phyloP scores from a whole-genome alignment of 1,284 basidiomycete genomes.

The Leccinum solheimii region DNA sequence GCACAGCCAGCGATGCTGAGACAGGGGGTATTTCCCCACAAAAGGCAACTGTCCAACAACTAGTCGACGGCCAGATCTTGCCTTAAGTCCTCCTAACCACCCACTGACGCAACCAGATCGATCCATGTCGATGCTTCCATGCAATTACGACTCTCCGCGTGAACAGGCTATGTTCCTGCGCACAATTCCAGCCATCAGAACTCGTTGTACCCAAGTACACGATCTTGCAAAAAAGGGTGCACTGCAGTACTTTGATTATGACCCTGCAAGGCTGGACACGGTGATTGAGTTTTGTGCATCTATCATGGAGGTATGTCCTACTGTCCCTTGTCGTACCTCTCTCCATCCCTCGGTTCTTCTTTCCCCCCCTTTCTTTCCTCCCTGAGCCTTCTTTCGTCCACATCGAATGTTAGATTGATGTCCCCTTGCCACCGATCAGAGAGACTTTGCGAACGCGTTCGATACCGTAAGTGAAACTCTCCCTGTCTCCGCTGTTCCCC shows the following conservation, averaged over 20 bases:
- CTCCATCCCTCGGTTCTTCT: background rate
- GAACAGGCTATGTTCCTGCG: slow-evolving; percentile 71
- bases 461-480: slow-evolving; percentile 46
- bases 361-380: background rate
- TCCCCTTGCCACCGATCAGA: slow-evolving; percentile 43
- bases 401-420: background rate
- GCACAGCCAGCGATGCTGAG: background rate
- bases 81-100: too few relatives aligned
- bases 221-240: slow-evolving; percentile 71
- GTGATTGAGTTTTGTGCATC: slow-evolving; percentile 81
- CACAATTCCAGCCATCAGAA: slow-evolving; percentile 85
- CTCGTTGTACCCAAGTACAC: slow-evolving; percentile 80
- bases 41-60: background rate
- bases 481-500: background rate
- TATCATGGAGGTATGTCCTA: slow-evolving; percentile 68
- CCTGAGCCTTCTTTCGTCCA: background rate
- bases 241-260: slow-evolving; percentile 85
- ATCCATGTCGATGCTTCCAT: slow-evolving; percentile 10
- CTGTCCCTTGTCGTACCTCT: background rate
- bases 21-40: slow-evolving; percentile 8
- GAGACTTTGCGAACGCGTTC: slow-evolving; percentile 80
- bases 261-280: slow-evolving; percentile 69
- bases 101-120: slow-evolving; percentile 1
- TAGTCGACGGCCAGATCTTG: too few relatives aligned
- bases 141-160: slow-evolving; percentile 19